Evolutionary conservation across 2,329 filamentous ascomycete genomes (phyloP).

Genomic region (Arthrobotrys pseudoclavata): DNA sequence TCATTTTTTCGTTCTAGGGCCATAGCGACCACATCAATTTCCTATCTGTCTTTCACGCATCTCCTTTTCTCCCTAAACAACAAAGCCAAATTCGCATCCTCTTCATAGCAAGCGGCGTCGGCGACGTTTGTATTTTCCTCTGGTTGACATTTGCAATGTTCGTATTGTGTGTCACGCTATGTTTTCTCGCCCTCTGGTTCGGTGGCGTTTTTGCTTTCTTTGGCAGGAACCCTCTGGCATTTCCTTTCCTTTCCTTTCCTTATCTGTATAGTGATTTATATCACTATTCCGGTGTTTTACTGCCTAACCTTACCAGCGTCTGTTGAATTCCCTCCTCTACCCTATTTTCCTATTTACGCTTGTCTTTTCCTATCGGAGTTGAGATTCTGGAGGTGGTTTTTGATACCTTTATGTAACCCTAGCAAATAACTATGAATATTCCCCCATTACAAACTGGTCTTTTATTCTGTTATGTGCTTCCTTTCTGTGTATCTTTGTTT

Average conservation of each 20-base stretch:
- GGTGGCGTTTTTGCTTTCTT: conserved; percentile 25
- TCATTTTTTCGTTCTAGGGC: conserved; percentile 39
- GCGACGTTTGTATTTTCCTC: conserved; percentile 31
- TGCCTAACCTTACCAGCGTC: conserved; percentile 27
- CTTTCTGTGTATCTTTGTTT: conserved; percentile 21
- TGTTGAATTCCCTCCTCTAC: conserved; percentile 20
- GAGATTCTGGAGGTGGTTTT: conserved; percentile 34
- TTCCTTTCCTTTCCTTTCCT: conserved; percentile 56
- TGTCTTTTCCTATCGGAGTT: conserved; percentile 40
- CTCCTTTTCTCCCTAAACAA: conserved; percentile 31
- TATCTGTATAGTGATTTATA: conserved; percentile 46
- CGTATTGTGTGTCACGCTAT: conserved; percentile 50
- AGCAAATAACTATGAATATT: conserved; percentile 28
- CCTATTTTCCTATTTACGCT: conserved; percentile 12
- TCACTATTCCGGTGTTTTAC: conserved; percentile 24
- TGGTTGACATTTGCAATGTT: conserved; percentile 25
- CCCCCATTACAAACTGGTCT: not conserved
- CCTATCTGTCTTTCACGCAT: conserved; percentile 43
- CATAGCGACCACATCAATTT: conserved; percentile 59
- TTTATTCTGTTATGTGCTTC: conserved; percentile 8
- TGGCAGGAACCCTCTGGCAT: conserved; percentile 29
- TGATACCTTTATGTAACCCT: conserved; percentile 23
- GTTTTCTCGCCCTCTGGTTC: conserved; percentile 59
- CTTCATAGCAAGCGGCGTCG: conserved; percentile 43
- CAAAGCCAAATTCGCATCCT: conserved; percentile 36